Evolutionary conservation across 2,329 filamentous ascomycete genomes (phyloP).

Genomic region (Sphaceloma murrayae): DNA sequence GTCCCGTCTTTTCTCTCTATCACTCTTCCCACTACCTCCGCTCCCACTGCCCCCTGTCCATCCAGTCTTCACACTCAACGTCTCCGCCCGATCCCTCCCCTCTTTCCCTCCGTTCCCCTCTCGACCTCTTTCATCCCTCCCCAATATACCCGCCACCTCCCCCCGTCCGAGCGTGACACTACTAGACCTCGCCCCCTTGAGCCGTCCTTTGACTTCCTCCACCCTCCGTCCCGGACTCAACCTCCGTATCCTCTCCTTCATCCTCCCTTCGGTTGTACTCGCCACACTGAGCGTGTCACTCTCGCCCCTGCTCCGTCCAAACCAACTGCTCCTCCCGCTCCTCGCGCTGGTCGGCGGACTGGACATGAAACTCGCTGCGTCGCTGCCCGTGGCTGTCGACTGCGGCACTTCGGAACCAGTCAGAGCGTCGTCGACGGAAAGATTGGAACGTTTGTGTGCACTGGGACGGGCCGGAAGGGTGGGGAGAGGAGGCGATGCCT

Average conservation of each 20-base stretch:
- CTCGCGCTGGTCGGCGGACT: not conserved
- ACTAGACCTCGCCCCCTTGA: conserved; percentile 9
- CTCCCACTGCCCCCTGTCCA: conserved; percentile 8
- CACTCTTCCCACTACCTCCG: conserved; percentile 6
- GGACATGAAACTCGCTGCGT: conserved; percentile 7
- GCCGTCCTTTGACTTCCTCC: conserved; percentile 2
- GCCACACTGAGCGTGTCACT: conserved; percentile 6
- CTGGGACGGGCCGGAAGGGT: not conserved
- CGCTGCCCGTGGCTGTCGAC: not conserved
- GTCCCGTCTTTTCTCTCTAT: conserved; percentile 3
- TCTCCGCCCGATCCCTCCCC: not conserved
- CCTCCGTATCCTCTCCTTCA: not conserved
- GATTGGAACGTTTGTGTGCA: not conserved
- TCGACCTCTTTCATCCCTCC: conserved; percentile 3
- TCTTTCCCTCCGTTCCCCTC: not conserved
- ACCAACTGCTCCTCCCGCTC: conserved; percentile 4
- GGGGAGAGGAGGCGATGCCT: not conserved
- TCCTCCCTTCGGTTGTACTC: conserved; percentile 13
- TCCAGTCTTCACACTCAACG: not conserved
- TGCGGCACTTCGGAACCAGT: not conserved
- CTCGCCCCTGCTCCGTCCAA: conserved; percentile 4
- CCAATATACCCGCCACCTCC: conserved; percentile 8
- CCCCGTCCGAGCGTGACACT: conserved; percentile 13
- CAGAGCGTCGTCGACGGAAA: conserved; percentile 9
- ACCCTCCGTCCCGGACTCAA: not conserved